phyloP scores from a whole-genome alignment of 257 asterid species.

The Nicotiana undulata region DNA sequence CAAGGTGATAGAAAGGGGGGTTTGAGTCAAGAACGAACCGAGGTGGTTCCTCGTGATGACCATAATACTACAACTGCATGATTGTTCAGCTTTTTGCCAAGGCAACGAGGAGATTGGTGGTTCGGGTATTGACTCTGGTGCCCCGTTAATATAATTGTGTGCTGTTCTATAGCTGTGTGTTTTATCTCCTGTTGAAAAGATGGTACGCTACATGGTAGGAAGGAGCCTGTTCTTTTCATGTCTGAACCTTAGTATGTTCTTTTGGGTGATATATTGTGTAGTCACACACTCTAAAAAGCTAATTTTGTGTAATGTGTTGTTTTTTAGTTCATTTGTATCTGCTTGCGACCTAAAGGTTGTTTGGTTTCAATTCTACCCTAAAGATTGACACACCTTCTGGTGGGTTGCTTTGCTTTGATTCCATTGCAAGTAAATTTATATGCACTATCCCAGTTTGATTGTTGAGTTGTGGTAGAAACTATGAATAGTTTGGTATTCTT shows the following conservation, averaged over 20 bases:
- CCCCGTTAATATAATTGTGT: not conserved
- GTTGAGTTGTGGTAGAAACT: no score
- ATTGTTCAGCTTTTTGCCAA: not conserved
- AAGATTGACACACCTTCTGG: no score
- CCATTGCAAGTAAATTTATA: no score
- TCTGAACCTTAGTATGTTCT: not conserved
- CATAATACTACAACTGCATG: not conserved
- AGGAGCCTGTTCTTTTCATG: not conserved
- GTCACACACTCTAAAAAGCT: not conserved
- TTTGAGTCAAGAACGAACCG: constrained; percentile 90
- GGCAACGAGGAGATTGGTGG: constrained; percentile 35
- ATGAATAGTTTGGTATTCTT: no score
- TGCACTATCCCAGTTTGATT: no score
- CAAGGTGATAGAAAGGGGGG: constrained; percentile 7
- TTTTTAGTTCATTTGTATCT: not conserved
- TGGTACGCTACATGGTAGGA: not conserved
- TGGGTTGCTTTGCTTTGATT: no score
- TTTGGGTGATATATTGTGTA: not conserved
- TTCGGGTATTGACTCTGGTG: constrained; percentile 87
- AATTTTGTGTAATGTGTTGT: not conserved
- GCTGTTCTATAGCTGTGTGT: constrained; percentile 12
- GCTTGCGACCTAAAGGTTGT: not conserved
- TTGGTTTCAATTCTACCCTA: not conserved
- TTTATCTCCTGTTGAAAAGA: not conserved
- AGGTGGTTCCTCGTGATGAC: constrained; percentile 19